Percentiles rank a stretch among this genome's conserved stretches.
Conservation (phyloP, 2,329 filamentous ascomycete species). For the Thyridium curvatum region DNA sequence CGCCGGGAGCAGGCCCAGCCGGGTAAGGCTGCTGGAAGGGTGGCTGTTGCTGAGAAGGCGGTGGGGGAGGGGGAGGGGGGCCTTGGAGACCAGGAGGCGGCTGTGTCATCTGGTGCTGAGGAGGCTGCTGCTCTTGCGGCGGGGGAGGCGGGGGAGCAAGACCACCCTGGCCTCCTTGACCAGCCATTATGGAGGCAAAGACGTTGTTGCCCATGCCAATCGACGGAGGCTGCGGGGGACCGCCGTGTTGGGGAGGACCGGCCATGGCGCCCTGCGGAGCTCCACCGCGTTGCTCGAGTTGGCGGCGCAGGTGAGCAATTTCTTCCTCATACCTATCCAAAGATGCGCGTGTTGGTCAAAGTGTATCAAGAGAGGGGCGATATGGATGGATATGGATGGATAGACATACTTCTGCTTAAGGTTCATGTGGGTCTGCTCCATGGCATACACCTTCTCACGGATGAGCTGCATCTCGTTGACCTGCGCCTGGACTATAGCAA, state of each 20-base stretch:
- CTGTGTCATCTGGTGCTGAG: constrained; percentile 64
- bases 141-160: constrained; percentile 73
- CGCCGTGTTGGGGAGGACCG: constrained; percentile 67
- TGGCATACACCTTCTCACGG: constrained; percentile 83
- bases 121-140: constrained; percentile 49
- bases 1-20: constrained; percentile 50
- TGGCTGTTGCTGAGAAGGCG: constrained; percentile 58
- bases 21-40: constrained; percentile 68
- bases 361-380: neutral
- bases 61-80: constrained; percentile 50
- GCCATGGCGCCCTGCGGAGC: constrained; percentile 53
- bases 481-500: constrained; percentile 70
- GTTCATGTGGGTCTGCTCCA: constrained; percentile 83
- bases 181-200: constrained; percentile 94
- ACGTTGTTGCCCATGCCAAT: constrained; percentile 88
- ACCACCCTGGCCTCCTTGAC: constrained; percentile 73
- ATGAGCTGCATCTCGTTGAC: constrained; percentile 95
- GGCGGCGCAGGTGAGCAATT: constrained; percentile 75
- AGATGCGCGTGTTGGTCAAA: constrained; percentile 8
- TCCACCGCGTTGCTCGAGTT: constrained; percentile 72
- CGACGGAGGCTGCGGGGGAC: constrained; percentile 78
- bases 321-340: constrained; percentile 81
- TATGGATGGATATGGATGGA: neutral
- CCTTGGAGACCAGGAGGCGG: constrained; percentile 62
- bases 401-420: constrained; percentile 81